A percentile compares a stretch with the other conserved stretches of the same genome.
Conservation (phyloP, 192 early-diverging fungal genomes). For the Linnemannia exigua region DNA sequence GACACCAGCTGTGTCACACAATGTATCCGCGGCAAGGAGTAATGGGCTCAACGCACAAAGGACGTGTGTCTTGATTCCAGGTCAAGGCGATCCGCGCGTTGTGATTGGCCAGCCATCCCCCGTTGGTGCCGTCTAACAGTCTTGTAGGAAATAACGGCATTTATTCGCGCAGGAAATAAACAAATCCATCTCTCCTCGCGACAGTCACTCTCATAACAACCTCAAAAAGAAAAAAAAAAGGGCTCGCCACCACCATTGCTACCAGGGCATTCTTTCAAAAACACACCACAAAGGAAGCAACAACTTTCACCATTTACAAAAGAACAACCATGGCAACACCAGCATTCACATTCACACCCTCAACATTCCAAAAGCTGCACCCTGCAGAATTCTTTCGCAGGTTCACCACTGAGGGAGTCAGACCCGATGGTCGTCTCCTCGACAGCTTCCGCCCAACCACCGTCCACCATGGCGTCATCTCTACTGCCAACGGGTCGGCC, state of each 20-base stretch:
- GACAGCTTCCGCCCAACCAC: slow-evolving; percentile 75
- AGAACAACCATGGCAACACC: slow-evolving; percentile 17
- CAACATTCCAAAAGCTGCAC: slow-evolving; percentile 91
- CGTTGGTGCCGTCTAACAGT: too few relatives aligned
- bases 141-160: too few relatives aligned
- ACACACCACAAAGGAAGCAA: neutral
- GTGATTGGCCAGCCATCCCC: too few relatives aligned
- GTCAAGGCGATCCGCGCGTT: too few relatives aligned
- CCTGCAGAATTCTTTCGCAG: slow-evolving; percentile 89
- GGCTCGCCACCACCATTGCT: neutral
- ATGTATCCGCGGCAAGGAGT: too few relatives aligned
- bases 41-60: too few relatives aligned
- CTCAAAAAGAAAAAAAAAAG: slow-evolving; percentile 13
- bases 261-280: too few relatives aligned
- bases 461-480: slow-evolving; percentile 76
- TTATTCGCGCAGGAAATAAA: too few relatives aligned
- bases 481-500: slow-evolving; percentile 88
- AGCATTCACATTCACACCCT: slow-evolving; percentile 58
- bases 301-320: slow-evolving; percentile 9
- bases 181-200: too few relatives aligned
- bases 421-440: slow-evolving; percentile 88
- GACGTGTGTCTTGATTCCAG: too few relatives aligned
- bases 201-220: neutral
- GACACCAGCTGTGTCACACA: too few relatives aligned
- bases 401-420: slow-evolving; percentile 82